Conservation (phyloP, 176 grass and related monocot species). For the Aegilops sharonensis region DNA sequence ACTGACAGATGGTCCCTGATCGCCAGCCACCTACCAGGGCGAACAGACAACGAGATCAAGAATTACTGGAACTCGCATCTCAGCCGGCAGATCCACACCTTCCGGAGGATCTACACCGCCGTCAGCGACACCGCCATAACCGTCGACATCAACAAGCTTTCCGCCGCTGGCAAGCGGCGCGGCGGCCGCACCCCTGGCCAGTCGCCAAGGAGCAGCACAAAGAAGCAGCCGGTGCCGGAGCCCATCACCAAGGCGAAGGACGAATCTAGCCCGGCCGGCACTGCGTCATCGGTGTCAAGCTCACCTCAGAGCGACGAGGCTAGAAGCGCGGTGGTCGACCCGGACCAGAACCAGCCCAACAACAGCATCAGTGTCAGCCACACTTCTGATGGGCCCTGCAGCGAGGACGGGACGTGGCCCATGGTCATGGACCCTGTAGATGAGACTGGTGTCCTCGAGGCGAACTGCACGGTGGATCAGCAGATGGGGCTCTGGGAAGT, state of each 20-base stretch:
- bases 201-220: conserved; percentile 37
- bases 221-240: neutral
- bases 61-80: conserved; percentile 99
- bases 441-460: conserved; percentile 27
- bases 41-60: conserved; percentile 98
- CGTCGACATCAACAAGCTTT: conserved; percentile 36
- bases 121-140: conserved; percentile 23
- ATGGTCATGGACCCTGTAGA: conserved; percentile 23
- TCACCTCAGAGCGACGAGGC: conserved; percentile 47
- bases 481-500: conserved; percentile 28
- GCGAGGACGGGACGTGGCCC: conserved; percentile 43
- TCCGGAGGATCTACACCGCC: conserved; percentile 23
- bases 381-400: neutral
- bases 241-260: neutral
- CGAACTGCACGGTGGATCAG: conserved; percentile 23
- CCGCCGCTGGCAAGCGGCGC: conserved; percentile 31
- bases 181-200: conserved; percentile 29
- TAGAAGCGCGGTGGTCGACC: conserved; percentile 55
- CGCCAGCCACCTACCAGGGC: conserved; percentile 63
- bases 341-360: conserved; percentile 34
- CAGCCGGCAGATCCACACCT: conserved; percentile 67
- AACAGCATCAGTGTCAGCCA: neutral
- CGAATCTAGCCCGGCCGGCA: neutral
- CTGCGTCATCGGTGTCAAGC: neutral
- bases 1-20: conserved; percentile 72